Percentiles rank a stretch among this genome's conserved stretches.
phyloP scores from a whole-genome alignment of 345 rosid species.

The Leavenworthia alabamica region DNA sequence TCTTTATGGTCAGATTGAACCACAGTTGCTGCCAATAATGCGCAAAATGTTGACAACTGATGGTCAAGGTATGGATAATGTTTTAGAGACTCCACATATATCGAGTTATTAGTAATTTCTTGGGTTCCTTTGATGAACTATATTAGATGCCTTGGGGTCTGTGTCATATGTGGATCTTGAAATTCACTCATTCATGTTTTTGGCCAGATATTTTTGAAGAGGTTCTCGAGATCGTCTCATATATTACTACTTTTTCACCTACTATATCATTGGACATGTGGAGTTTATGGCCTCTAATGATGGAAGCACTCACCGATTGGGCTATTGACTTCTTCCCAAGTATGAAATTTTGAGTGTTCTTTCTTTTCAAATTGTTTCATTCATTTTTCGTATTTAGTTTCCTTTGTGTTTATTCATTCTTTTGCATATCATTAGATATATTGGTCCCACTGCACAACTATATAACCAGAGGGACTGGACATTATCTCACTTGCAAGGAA shows the following conservation, averaged over 20 bases:
- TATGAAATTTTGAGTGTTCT: conserved; percentile 13
- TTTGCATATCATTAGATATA: conserved; percentile 51
- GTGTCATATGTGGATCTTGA: conserved; percentile 5
- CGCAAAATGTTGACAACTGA: conserved; percentile 93
- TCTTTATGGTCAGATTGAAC: conserved; percentile 81
- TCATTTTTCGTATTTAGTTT: background rate
- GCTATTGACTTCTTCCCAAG: conserved; percentile 98
- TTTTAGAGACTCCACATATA: background rate
- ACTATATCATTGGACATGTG: conserved; percentile 93
- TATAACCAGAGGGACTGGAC: conserved; percentile 80
- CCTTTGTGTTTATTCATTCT: background rate
- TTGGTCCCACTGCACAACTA: conserved; percentile 94
- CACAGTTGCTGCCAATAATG: conserved; percentile 85
- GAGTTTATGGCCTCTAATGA: conserved; percentile 96
- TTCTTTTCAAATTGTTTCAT: background rate
- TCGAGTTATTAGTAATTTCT: background rate
- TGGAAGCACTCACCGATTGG: conserved; percentile 91
- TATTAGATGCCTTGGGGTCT: background rate
- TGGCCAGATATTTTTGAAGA: conserved; percentile 95
- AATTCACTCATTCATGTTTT: background rate
- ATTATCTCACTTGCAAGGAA: conserved; percentile 80
- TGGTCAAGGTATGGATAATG: conserved; percentile 67
- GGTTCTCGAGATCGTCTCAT: conserved; percentile 93
- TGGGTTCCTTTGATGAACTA: conserved; percentile 8
- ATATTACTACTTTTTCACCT: conserved; percentile 91